Percentiles rank a stretch among this genome's conserved stretches.
Conservation (phyloP, 2,329 filamentous ascomycete genomes). For the Penicillium sp. region DNA sequence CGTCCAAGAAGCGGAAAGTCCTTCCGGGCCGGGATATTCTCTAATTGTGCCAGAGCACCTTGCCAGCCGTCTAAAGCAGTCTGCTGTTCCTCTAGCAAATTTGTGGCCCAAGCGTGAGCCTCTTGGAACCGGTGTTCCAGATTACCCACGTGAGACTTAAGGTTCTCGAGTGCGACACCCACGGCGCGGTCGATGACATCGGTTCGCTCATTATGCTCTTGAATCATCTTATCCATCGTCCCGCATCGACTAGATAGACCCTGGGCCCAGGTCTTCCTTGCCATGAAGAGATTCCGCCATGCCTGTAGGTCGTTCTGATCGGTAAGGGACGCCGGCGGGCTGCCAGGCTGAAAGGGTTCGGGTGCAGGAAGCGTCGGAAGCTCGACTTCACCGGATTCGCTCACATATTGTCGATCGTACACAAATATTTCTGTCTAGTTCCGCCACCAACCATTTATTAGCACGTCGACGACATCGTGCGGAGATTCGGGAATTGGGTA, state of each 20-base stretch:
- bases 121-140: conserved; percentile 48
- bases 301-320: conserved; percentile 77
- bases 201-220: conserved; percentile 51
- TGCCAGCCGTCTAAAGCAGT: conserved; percentile 47
- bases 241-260: conserved; percentile 68
- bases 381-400: conserved; percentile 47
- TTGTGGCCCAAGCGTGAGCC: conserved; percentile 48
- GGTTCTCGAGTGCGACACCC: conserved; percentile 80
- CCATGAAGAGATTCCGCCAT: conserved; percentile 86
- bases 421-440: conserved; percentile 81
- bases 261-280: conserved; percentile 76
- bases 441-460: background rate
- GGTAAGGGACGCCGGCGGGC: conserved; percentile 75
- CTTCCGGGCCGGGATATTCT: conserved; percentile 44
- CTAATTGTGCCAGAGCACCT: conserved; percentile 36
- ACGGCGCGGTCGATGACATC: conserved; percentile 70
- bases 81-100: conserved; percentile 46
- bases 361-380: conserved; percentile 55
- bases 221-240: conserved; percentile 61
- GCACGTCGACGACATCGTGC: background rate
- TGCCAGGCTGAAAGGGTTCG: conserved; percentile 59
- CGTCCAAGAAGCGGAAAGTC: conserved; percentile 45
- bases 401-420: conserved; percentile 77
- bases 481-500: conserved; percentile 31
- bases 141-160: conserved; percentile 49